A percentile compares a stretch with the other conserved stretches of the same genome.
Conservation (phyloP, 2,329 filamentous ascomycete species). For the Balansia obtecta region DNA sequence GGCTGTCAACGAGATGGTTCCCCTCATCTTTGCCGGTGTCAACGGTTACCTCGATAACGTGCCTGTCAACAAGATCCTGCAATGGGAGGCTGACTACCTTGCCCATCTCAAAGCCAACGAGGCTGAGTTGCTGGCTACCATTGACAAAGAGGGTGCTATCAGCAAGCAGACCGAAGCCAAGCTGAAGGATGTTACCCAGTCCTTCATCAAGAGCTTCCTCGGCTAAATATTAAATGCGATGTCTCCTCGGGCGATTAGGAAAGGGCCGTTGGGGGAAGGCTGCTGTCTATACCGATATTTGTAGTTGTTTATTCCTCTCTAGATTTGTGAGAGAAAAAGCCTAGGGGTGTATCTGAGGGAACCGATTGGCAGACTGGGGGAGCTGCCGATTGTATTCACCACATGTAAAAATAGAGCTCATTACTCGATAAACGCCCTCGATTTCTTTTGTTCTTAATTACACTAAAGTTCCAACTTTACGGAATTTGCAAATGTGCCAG, state of each 20-base stretch:
- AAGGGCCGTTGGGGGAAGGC: constrained; percentile 23
- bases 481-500: neutral
- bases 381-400: constrained; percentile 36
- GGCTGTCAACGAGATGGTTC: constrained; percentile 99
- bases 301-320: constrained; percentile 29
- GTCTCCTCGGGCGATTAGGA: constrained; percentile 19
- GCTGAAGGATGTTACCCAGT: constrained; percentile 62
- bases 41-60: constrained; percentile 87
- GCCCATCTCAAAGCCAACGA: constrained; percentile 86
- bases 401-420: constrained; percentile 52
- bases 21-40: constrained; percentile 97
- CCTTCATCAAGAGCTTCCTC: constrained; percentile 90
- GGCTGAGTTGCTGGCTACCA: constrained; percentile 66
- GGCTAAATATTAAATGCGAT: constrained; percentile 30
- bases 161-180: constrained; percentile 86
- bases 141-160: constrained; percentile 90
- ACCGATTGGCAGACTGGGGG: constrained; percentile 31
- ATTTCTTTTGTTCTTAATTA: constrained; percentile 42
- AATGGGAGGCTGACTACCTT: constrained; percentile 93
- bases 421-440: constrained; percentile 48
- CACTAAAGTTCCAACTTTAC: neutral
- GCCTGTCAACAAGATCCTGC: constrained; percentile 80
- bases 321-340: constrained; percentile 30
- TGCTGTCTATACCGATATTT: constrained; percentile 38
- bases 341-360: constrained; percentile 31